These are phyloP conservation scores for Phytophthora pseudosyringae DNA, from an alignment of 352 stramenopile species.

Conservation along the genomic window DNA sequence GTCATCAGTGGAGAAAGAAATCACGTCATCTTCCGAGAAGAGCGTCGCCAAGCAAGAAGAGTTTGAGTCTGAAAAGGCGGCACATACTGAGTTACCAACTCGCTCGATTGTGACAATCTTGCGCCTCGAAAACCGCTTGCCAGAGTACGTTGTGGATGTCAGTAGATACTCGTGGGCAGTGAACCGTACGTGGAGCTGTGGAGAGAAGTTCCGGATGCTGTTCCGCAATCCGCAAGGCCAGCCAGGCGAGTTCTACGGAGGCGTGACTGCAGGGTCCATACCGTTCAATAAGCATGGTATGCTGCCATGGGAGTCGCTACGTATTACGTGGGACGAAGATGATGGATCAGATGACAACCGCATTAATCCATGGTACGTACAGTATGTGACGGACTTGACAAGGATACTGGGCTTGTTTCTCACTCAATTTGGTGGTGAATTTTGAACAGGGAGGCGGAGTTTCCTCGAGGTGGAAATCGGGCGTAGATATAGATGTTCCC, in stretches of 20 bases:
- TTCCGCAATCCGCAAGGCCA: constrained; percentile 76
- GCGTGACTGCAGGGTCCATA: constrained; percentile 68
- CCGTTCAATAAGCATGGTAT: constrained; percentile 65
- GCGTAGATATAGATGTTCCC: constrained; percentile 34
- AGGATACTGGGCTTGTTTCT: constrained; percentile 15
- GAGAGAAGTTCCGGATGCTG: constrained; percentile 81
- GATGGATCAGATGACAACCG: constrained; percentile 82
- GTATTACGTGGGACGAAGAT: constrained; percentile 87
- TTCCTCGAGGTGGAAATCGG: constrained; percentile 37
- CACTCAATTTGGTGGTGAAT: constrained; percentile 11
- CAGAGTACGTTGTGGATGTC: constrained; percentile 75
- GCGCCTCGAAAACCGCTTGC: constrained; percentile 83
- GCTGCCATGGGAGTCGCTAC: constrained; percentile 81
- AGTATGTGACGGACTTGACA: not conserved
- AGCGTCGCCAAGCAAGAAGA: constrained; percentile 10
- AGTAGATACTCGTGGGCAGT: constrained; percentile 71
- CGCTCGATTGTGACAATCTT: constrained; percentile 65
- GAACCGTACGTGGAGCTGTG: constrained; percentile 61
- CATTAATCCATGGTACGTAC: constrained; percentile 85
- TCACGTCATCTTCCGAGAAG: constrained; percentile 9
- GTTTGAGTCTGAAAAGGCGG: not conserved
- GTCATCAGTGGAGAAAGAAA: constrained; percentile 26
- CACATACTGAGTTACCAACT: constrained; percentile 18
- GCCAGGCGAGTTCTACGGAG: constrained; percentile 76
- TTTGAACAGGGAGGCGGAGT: constrained; percentile 59